Percentiles rank a stretch among this genome's conserved stretches.
Conservation (phyloP, 192 early-diverging fungal genomes). For the Phycomyces blakesleeanus region DNA sequence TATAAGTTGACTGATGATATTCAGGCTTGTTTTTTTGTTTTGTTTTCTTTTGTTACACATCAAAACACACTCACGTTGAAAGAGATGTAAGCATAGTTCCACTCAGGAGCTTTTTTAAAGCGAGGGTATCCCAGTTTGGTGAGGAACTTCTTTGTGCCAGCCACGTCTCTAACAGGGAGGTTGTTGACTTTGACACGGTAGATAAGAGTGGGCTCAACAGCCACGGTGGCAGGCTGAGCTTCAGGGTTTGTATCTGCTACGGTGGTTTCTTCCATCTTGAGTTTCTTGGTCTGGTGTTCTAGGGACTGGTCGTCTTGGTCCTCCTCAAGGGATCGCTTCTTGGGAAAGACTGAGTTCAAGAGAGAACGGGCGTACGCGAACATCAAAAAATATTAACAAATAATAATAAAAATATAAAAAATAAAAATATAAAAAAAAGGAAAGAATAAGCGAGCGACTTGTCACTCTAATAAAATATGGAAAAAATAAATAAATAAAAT, state of each 20-base stretch:
- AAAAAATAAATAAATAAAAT: neutral
- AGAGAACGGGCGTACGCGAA: conserved; percentile 14
- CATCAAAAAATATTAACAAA: conserved; percentile 9
- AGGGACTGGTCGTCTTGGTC: neutral
- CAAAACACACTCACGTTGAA: conserved; percentile 22
- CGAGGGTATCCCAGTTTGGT: conserved; percentile 12
- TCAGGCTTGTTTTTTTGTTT: neutral
- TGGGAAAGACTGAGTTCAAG: conserved; percentile 12
- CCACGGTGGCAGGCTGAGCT: neutral
- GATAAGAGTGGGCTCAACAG: neutral
- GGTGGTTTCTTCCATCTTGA: conserved; percentile 12
- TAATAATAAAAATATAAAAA: neutral
- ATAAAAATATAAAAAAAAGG: no score
- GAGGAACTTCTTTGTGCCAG: conserved; percentile 27
- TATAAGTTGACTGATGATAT: neutral
- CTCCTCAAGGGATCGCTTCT: conserved; percentile 20
- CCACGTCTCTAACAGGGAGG: conserved; percentile 17
- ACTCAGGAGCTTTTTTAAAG: conserved; percentile 26
- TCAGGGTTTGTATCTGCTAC: conserved; percentile 1
- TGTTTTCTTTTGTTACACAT: neutral
- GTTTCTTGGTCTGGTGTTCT: conserved; percentile 13
- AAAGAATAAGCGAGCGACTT: neutral
- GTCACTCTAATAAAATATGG: neutral
- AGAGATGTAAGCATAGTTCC: conserved; percentile 23
- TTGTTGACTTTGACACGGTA: conserved; percentile 23